phyloP scores from a whole-genome alignment of 1,139 yeast species.

The Blastobotrys ciferrii region DNA sequence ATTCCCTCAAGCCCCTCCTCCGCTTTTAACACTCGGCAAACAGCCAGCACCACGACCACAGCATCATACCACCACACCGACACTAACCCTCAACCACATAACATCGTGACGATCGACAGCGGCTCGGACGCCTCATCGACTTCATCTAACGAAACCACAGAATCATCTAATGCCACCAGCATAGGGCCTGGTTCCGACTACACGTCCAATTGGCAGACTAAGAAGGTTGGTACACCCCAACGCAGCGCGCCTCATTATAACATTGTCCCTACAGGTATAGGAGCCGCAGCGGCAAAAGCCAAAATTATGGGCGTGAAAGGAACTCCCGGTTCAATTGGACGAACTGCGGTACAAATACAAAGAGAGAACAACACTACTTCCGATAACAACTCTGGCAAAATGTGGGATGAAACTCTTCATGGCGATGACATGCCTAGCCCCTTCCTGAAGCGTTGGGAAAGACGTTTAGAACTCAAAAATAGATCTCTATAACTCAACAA shows the following conservation, averaged over 20 bases:
- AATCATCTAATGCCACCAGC: slow-evolving; percentile 14
- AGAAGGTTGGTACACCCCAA: slow-evolving; percentile 20
- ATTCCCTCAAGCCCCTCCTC: slow-evolving; percentile 14
- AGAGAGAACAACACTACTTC: slow-evolving; percentile 14
- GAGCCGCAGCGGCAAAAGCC: slow-evolving; percentile 30
- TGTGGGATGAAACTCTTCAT: slow-evolving; percentile 29
- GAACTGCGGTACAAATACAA: slow-evolving; percentile 24
- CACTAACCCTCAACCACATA: not conserved
- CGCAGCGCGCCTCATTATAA: slow-evolving; percentile 26
- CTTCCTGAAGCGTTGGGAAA: slow-evolving; percentile 38
- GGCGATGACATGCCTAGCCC: slow-evolving; percentile 36
- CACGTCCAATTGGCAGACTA: slow-evolving; percentile 27
- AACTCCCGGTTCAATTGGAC: slow-evolving; percentile 25
- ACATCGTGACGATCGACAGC: slow-evolving; percentile 3
- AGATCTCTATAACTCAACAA: slow-evolving; percentile 7
- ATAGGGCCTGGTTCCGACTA: slow-evolving; percentile 15
- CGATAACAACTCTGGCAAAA: slow-evolving; percentile 14
- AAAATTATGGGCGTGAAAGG: slow-evolving; percentile 25
- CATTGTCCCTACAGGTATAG: slow-evolving; percentile 16
- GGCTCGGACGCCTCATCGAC: slow-evolving; percentile 2
- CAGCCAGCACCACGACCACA: slow-evolving; percentile 8
- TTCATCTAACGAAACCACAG: slow-evolving; percentile 1
- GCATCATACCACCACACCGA: not conserved
- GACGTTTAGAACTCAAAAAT: slow-evolving; percentile 31
- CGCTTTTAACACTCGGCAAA: not conserved